phyloP scores from a whole-genome alignment of 1,284 basidiomycete species.

The Melampsora americana region DNA sequence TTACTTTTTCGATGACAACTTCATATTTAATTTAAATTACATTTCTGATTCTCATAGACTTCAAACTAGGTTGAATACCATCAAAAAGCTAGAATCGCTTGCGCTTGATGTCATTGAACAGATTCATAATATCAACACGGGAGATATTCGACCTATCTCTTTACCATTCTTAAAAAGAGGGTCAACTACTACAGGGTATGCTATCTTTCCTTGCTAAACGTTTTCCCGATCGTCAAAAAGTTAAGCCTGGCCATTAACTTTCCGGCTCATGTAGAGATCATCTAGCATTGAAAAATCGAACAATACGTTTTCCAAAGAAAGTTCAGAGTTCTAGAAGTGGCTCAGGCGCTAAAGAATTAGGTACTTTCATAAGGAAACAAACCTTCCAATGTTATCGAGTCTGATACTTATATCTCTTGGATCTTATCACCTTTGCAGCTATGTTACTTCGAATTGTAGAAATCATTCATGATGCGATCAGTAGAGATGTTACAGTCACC shows the following conservation, averaged over 20 bases:
- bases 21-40: not conserved
- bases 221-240: too few species aligned
- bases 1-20: not conserved
- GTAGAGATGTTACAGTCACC: slow-evolving; percentile 26
- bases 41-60: not conserved
- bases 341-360: slow-evolving; percentile 26
- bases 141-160: not conserved
- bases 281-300: not conserved
- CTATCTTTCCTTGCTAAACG: not conserved
- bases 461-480: slow-evolving; percentile 24
- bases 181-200: not conserved
- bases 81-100: not conserved
- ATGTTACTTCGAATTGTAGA: slow-evolving; percentile 20
- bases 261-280: too few species aligned
- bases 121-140: not conserved
- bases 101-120: not conserved
- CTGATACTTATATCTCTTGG: not conserved
- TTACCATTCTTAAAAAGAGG: not conserved
- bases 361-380: not conserved
- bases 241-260: too few species aligned
- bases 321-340: slow-evolving; percentile 4
- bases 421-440: not conserved
- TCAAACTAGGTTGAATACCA: not conserved
- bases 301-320: slow-evolving; percentile 13
- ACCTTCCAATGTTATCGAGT: not conserved